A percentile compares a stretch with the other conserved stretches of the same genome.
Conservation (phyloP, 2,329 filamentous ascomycete species). For the Alternaria rosae region DNA sequence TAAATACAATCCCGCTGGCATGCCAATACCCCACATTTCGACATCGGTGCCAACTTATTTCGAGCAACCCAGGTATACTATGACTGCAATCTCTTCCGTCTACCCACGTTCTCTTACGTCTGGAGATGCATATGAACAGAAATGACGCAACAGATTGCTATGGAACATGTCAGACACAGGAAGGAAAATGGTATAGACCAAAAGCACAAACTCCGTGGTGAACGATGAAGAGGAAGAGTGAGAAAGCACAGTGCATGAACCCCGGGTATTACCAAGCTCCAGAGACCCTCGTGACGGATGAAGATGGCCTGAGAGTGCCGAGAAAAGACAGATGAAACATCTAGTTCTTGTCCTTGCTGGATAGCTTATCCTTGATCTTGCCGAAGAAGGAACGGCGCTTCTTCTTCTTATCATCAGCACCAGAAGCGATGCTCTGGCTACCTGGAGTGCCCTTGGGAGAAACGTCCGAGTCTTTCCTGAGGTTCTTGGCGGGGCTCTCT, state of each 20-base stretch:
- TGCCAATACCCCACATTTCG: slow-evolving; percentile 7
- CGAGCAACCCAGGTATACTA: slow-evolving; percentile 16
- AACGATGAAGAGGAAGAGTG: slow-evolving; percentile 32
- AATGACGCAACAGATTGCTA: slow-evolving; percentile 27
- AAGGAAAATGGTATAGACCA: slow-evolving; percentile 48
- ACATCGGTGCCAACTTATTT: slow-evolving; percentile 6
- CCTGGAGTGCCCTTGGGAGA: slow-evolving; percentile 50
- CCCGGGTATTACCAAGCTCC: slow-evolving; percentile 34
- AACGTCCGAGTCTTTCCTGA: slow-evolving; percentile 34
- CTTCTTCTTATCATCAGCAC: slow-evolving; percentile 53
- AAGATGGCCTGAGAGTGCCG: slow-evolving; percentile 22
- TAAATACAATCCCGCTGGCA: slow-evolving; percentile 31
- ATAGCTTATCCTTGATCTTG: slow-evolving; percentile 59
- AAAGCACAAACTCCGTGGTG: slow-evolving; percentile 39
- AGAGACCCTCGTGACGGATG: slow-evolving; percentile 7
- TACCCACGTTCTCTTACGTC: slow-evolving; percentile 6
- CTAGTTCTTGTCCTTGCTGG: slow-evolving; percentile 41
- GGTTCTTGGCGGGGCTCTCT: slow-evolving; percentile 42
- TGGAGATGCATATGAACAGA: slow-evolving; percentile 21
- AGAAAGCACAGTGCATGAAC: slow-evolving; percentile 25
- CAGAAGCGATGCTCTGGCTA: slow-evolving; percentile 45
- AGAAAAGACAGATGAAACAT: slow-evolving; percentile 9
- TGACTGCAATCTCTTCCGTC: slow-evolving; percentile 8
- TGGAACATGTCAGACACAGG: slow-evolving; percentile 28
- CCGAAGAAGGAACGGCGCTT: slow-evolving; percentile 58